A percentile compares a stretch with the other conserved stretches of the same genome.
These are phyloP conservation scores for Pestalotiopsis sp. DNA, from an alignment of 2,329 filamentous ascomycete species.

Conservation along the genomic window DNA sequence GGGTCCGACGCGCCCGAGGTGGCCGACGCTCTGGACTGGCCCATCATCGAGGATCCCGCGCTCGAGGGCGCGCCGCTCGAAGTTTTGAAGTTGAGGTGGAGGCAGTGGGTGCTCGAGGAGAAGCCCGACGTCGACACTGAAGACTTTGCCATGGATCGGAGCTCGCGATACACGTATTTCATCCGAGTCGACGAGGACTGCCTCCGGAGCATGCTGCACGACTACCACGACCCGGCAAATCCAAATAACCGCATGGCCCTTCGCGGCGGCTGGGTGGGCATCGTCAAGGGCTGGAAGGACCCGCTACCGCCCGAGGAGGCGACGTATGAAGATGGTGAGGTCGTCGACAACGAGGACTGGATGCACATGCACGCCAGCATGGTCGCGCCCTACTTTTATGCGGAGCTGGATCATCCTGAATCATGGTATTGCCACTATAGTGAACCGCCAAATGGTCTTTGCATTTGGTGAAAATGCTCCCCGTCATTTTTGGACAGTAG, in stretches of 20 bases:
- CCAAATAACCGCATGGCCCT: not conserved
- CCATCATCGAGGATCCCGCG: not conserved
- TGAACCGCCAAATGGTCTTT: not conserved
- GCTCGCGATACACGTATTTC: conserved; percentile 19
- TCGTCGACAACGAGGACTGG: not conserved
- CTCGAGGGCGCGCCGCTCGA: not conserved
- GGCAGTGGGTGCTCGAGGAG: not conserved
- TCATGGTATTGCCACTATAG: not conserved
- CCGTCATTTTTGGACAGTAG: too few species aligned
- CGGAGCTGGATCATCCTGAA: not conserved
- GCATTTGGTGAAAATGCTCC: not conserved
- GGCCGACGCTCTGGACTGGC: not conserved
- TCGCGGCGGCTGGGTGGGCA: not conserved
- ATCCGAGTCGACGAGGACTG: conserved; percentile 16
- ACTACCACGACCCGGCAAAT: not conserved
- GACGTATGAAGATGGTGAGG: not conserved
- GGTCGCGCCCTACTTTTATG: not conserved
- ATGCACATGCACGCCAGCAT: not conserved
- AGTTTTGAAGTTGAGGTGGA: not conserved
- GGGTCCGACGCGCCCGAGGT: not conserved
- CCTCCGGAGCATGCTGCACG: not conserved
- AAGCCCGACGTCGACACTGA: not conserved
- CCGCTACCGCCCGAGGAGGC: not conserved
- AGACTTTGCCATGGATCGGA: not conserved
- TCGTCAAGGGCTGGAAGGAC: not conserved